Percentiles rank a stretch among this genome's conserved stretches.
phyloP scores from a whole-genome alignment of 108 stramenopile genomes.

The Nannochloropsis gaditana region DNA sequence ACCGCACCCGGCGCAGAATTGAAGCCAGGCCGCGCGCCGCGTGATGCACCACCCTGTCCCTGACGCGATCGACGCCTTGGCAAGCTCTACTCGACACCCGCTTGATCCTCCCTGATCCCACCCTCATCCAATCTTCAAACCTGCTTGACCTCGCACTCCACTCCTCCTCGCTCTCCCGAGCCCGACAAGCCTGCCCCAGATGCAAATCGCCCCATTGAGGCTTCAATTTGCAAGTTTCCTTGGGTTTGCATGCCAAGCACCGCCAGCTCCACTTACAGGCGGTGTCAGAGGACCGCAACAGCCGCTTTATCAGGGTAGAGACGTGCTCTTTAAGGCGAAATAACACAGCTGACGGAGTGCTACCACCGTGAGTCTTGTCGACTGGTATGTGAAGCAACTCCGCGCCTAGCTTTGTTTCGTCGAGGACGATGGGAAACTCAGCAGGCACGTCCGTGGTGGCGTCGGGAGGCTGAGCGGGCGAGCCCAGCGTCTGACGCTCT shows the following conservation, averaged over 20 bases:
- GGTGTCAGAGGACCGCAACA: background rate
- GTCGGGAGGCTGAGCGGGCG: background rate
- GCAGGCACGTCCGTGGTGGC: background rate
- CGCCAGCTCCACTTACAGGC: background rate
- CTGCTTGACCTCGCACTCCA: background rate
- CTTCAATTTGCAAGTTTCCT: background rate
- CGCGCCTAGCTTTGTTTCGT: background rate
- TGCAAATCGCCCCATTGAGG: background rate
- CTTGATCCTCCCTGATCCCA: background rate
- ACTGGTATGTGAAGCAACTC: background rate
- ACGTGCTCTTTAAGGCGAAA: background rate
- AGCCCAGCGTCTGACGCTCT: too few species aligned
- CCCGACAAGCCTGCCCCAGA: background rate
- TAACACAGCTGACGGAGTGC: background rate
- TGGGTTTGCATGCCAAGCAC: background rate
- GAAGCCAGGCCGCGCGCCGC: background rate
- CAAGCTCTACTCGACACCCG: background rate
- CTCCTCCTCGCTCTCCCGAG: background rate
- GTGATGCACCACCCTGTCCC: background rate
- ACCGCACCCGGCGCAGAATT: background rate
- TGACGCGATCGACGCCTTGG: background rate
- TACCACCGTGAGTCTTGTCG: background rate
- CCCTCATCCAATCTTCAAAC: background rate
- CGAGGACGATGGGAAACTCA: constrained; percentile 1
- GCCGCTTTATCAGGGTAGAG: background rate